Conservation (phyloP, 108 stramenopile genomes). For the Aurantiochytrium sp. region DNA sequence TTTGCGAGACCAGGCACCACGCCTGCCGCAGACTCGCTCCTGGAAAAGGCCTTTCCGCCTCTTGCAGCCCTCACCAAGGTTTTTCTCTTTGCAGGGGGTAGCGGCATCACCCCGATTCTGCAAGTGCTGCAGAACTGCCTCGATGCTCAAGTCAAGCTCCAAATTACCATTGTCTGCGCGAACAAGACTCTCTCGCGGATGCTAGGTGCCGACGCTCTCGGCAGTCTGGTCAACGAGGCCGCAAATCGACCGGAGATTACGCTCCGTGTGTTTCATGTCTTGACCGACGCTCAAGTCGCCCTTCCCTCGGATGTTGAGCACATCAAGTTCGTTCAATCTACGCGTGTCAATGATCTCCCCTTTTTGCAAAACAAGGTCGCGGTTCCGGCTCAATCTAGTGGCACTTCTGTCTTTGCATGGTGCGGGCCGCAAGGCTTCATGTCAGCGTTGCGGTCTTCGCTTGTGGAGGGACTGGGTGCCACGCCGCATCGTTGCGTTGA, state of each 20-base stretch:
- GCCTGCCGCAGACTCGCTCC: neutral
- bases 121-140: neutral
- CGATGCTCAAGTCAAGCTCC: neutral
- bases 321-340: neutral
- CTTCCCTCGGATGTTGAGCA: neutral
- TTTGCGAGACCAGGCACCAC: neutral
- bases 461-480: neutral
- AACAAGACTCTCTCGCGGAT: neutral
- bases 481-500: neutral
- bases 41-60: neutral
- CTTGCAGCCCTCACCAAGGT: neutral
- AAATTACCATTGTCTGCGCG: neutral
- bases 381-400: neutral
- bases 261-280: neutral
- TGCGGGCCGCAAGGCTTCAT: slow-evolving; percentile 2
- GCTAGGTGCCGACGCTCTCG: neutral
- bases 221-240: neutral
- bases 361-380: neutral
- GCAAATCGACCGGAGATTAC: neutral
- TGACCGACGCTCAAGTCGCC: neutral
- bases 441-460: neutral
- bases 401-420: neutral
- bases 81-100: neutral
- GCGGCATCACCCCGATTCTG: neutral
- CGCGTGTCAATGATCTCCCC: neutral